Evolutionary conservation across 2,329 filamentous ascomycete genomes (phyloP), one percentile per base, ranked within the genome.

Genomic region (Bipolaris sorokiniana): DNA sequence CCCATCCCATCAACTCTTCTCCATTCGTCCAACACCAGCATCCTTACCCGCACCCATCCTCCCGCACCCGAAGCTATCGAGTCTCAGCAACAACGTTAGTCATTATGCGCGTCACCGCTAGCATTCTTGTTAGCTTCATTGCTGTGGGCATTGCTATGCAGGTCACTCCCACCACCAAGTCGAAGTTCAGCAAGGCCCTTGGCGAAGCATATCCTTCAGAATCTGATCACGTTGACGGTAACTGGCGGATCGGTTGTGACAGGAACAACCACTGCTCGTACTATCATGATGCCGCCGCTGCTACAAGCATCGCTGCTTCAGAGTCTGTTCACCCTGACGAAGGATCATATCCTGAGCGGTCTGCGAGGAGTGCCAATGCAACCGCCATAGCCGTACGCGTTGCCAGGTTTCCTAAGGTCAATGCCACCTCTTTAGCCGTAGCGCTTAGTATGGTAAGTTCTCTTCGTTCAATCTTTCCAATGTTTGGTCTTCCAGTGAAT

Each of bases 71-170:
- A 3, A 31, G 10, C 36, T 28, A 15, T 26, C 15, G 37, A 7
- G 38, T 20, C 31, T 2, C 34, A 42, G 37, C 41, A 47, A 22
- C 36, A 36, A 40, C 31, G 2, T 5, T 34, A 7, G 13, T 26
- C 46, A 44, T 31, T 33, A 65, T 65, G 63, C 59, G 50, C 31
- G 40, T 57, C 41, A 51, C 20, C 18, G 16, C 41, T 38, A 51
- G 59, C 7, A 3, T 62, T 22, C 45, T 65, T 45, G 56, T 54
- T 48, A 48, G 61, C 51, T 54, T 65, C 34, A 42, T 58, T 34
- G 54, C 56, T 16, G 11, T 62, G 26, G 28, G 42, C 45, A 40
- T 58, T 22, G 56, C 62, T 18, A 52, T 51, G 9, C 54, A 52
- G 36, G 50, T 50, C 20, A 49, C 42, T 23, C 40, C 40, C 13